Base-by-base conservation (phyloP, 495 filamentous ascomycete genomes). In the Penicillium odoratum region DNA sequence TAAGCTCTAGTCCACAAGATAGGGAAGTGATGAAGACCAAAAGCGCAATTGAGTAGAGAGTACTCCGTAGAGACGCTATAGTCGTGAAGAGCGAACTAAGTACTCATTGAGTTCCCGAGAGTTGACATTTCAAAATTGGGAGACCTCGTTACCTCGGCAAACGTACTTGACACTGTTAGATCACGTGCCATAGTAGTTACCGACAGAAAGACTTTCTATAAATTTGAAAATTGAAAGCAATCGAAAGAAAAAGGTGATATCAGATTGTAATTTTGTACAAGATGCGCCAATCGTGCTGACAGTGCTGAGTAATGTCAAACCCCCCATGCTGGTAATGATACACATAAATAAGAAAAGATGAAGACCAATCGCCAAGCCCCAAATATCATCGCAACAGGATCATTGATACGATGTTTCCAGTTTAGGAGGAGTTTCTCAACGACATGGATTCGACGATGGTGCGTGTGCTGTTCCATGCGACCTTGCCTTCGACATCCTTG, bases 401-500 rank as follows among this genome's bases (percentile, higher is more conserved):
- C 11, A 33, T n/a, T 30, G 13, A 29, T 16, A 30, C 16, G 15
- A 29, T 36, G 26, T 26, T 25, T 9, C 16, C 15, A 43, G 3
- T 25, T 15, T 2, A 6, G 42, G 4, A 30, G 13, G 26, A 18
- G 15, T 11, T 28, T 13, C 31, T 26, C 46, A 25, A 42, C 51
- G 56, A 68, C 54, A 76, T 71, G 21, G 62, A 56, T 5, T 76
- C 70, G 49, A 54, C 57, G 34, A 78, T 66, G 18, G 40, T 70
- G 45, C 65, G 65, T 16, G 18, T 53, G 25, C 71, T 75, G 65
- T 76, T 80, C 87, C 87, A 90, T 50, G 81, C 71, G 26, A 87
- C 81, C 55, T 76, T 69, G 6, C 88, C 85, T 8, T 78, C 65
- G 74, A 88, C 69, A 72, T 84, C 74, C 74, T 82, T 81, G 73